phyloP scores from a whole-genome alignment of 1,284 basidiomycete genomes.

The Rhodotorula sp. region DNA sequence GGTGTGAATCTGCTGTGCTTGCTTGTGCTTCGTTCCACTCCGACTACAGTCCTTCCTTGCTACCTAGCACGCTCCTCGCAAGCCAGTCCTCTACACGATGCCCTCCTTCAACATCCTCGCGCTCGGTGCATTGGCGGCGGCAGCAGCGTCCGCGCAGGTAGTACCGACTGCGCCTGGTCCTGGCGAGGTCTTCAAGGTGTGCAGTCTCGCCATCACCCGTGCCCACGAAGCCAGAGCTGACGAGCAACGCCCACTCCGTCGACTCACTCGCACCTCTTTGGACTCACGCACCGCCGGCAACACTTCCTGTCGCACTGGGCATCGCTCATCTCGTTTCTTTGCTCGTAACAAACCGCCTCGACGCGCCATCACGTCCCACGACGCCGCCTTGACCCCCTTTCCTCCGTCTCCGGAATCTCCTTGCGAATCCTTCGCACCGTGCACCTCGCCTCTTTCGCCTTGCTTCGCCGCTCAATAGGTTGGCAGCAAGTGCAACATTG shows the following conservation, averaged over 20 bases:
- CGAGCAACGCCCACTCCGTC: background rate
- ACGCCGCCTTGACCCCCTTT: no score
- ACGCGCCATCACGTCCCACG: background rate
- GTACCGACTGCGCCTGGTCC: slow-evolving; percentile 20
- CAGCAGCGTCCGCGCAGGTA: background rate
- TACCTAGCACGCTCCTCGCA: background rate
- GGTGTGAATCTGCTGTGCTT: background rate
- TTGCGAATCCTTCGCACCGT: background rate
- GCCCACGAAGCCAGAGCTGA: no score
- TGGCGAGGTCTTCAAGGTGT: slow-evolving; percentile 18
- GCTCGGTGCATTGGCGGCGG: slow-evolving; percentile 1
- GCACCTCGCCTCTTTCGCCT: background rate
- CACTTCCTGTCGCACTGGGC: background rate
- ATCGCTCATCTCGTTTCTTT: background rate
- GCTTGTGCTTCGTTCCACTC: background rate
- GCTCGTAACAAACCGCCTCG: background rate
- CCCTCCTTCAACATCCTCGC: background rate
- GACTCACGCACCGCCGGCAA: no score
- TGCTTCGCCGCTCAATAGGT: background rate
- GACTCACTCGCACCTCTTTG: background rate
- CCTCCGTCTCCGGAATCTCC: background rate
- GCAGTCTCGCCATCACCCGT: background rate
- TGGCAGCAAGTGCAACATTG: slow-evolving; percentile 19
- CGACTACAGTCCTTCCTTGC: background rate
- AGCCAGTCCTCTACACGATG: background rate